These are phyloP conservation scores for Ophiostoma quercus DNA, from an alignment of 2,329 filamentous ascomycete species.

Conservation along the genomic window DNA sequence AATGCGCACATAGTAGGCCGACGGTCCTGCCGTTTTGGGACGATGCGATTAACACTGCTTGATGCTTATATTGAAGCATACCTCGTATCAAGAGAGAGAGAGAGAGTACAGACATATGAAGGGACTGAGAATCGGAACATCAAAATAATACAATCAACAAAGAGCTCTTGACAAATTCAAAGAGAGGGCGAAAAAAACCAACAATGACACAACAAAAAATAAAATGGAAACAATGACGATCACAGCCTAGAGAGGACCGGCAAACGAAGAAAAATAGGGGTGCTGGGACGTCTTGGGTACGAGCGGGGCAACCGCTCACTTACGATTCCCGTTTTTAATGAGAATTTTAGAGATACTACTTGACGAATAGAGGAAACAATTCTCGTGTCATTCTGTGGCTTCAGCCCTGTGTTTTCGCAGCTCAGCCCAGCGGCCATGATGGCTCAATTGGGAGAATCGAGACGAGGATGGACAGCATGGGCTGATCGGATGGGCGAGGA, in stretches of 20 bases:
- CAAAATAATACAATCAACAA: neutral
- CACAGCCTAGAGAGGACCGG: constrained; percentile 5
- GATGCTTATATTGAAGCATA: neutral
- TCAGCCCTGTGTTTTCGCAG: constrained; percentile 13
- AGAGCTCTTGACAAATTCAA: neutral
- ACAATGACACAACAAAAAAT: neutral
- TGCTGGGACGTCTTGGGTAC: neutral
- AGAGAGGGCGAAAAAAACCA: neutral
- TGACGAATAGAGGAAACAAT: neutral
- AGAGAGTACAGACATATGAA: neutral
- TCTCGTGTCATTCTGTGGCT: neutral
- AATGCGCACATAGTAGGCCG: neutral
- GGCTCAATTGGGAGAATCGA: neutral
- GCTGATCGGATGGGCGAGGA: neutral
- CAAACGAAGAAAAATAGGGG: constrained; percentile 17
- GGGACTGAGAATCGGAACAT: neutral
- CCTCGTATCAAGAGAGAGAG: no score
- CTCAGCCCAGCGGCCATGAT: constrained; percentile 1
- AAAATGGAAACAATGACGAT: constrained; percentile 11
- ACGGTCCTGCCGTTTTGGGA: neutral
- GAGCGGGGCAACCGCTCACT: neutral
- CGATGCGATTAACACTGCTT: neutral
- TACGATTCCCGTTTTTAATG: neutral
- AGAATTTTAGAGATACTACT: neutral
- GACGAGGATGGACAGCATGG: neutral